phyloP scores from a whole-genome alignment of 257 asterid genomes.

The Solanum tarapatanum region DNA sequence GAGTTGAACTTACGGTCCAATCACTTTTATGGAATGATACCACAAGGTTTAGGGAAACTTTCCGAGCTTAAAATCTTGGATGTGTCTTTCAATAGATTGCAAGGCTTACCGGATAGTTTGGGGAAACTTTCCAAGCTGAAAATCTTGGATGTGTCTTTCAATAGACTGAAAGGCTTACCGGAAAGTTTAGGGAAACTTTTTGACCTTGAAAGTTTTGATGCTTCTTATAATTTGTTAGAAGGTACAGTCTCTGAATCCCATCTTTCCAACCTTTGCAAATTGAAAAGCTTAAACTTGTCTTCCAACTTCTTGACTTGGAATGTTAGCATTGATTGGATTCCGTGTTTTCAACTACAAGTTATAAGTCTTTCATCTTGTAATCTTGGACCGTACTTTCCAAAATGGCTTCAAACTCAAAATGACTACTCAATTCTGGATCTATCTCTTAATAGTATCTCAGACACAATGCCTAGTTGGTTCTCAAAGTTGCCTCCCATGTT shows the following conservation, averaged over 20 bases:
- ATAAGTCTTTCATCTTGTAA: slow-evolving; percentile 8
- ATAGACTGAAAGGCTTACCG: not conserved
- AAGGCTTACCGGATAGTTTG: slow-evolving; percentile 2
- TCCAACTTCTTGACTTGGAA: slow-evolving; percentile 10
- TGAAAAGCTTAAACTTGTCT: slow-evolving; percentile 14
- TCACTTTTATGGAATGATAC: not conserved
- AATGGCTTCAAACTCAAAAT: slow-evolving; percentile 24
- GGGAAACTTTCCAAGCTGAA: not conserved
- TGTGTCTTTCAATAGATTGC: not conserved
- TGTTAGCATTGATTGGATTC: slow-evolving; percentile 6
- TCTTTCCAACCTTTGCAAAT: slow-evolving; percentile 5
- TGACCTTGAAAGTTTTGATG: slow-evolving; percentile 6
- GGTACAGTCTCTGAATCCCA: slow-evolving; percentile 17
- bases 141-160: not conserved
- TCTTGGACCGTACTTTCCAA: slow-evolving; percentile 25
- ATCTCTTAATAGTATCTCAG: slow-evolving; percentile 16
- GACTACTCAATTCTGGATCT: slow-evolving; percentile 7
- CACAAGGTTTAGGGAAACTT: not conserved
- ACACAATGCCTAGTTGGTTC: slow-evolving; percentile 22
- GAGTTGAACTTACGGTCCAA: not conserved
- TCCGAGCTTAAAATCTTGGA: not conserved
- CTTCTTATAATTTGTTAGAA: slow-evolving; percentile 10
- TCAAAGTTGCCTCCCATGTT: slow-evolving; percentile 16
- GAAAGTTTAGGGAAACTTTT: slow-evolving; percentile 8
- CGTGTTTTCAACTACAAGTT: slow-evolving; percentile 10